Evolutionary conservation across 2,329 filamentous ascomycete genomes (phyloP), one percentile per base, ranked within the genome.

Genomic region (Cladophialophora carrionii): DNA sequence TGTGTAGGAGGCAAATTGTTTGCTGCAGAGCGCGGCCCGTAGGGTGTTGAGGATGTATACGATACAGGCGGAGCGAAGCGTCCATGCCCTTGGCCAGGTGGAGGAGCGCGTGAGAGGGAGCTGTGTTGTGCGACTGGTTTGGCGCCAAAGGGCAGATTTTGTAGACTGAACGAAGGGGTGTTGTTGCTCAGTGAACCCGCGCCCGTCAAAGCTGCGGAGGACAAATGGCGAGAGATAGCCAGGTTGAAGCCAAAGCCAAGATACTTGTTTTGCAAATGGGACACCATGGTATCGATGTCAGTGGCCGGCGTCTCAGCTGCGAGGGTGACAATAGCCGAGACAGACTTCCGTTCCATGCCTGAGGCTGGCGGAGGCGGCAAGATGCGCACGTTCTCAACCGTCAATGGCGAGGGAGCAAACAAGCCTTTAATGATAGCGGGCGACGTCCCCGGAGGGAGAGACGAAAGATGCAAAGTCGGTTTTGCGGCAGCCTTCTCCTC

Each of bases 171-270:
- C 1, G 80, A 77, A 2, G 83, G 82, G n/a, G 80, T 76, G 29
- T 78, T 75, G 32, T 79, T 74, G 58, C 76, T 76, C 2, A 83
- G 77, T 5, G 83, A 80, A 26, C 82, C 76, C n/a, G 84, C 80
- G 3, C 82, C 80, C 49, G 82, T 81, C n/a, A 90, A 83, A 1
- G 88, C 83, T 29, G 83, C 87, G 2, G 92, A 96, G 0, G 92
- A 96, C 3, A 96, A 83, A 78, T 96, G 90, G 9, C 92, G 84
- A 66, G 93, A 91, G 52, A 96, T 83, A 6, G 86, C 89, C 1
- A 97, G 81, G 76, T 93, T 89, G 78, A 89, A 92, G 4, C 93
- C 93, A 74, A 87, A 92, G 17, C 93, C 93, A 17, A 96, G 80
- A 74, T 97, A 96, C 70, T 85, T 87, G 69, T 95, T 92, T 74